A percentile compares a stretch with the other conserved stretches of the same genome.
Evolutionary conservation across 1,284 basidiomycete species (phyloP).

Genomic region (Ustilago curta): DNA sequence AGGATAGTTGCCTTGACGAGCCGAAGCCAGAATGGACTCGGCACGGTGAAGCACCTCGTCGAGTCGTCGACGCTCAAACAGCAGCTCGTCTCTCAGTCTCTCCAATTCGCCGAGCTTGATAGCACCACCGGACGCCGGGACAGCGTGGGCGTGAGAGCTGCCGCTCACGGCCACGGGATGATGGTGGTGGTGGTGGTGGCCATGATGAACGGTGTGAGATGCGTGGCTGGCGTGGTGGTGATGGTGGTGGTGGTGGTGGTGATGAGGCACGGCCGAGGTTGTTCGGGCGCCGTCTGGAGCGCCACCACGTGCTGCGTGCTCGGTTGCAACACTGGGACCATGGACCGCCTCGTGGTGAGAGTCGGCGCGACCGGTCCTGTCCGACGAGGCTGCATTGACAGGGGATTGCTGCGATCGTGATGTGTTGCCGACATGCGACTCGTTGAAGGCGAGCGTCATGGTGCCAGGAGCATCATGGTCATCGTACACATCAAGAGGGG

Average conservation of each 20-base stretch:
- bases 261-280: constrained; percentile 31
- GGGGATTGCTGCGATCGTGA: constrained; percentile 27
- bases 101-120: constrained; percentile 56
- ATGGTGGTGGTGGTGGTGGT: constrained; percentile 57
- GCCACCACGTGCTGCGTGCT: constrained; percentile 27
- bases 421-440: neutral
- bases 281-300: constrained; percentile 14
- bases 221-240: constrained; percentile 43
- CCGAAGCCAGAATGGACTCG: constrained; percentile 49
- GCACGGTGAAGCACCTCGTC: constrained; percentile 59
- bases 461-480: constrained; percentile 18
- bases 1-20: constrained; percentile 26
- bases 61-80: constrained; percentile 56
- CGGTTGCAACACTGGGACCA: constrained; percentile 12
- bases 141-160: constrained; percentile 25
- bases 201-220: constrained; percentile 35
- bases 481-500: constrained; percentile 29
- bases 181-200: constrained; percentile 49
- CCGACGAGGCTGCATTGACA: constrained; percentile 14
- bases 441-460: constrained; percentile 7
- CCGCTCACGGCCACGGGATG: constrained; percentile 32
- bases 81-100: constrained; percentile 57
- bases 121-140: constrained; percentile 3
- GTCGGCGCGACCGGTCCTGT: constrained; percentile 10
- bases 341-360: constrained; percentile 18